These are phyloP conservation scores for Hanseniaspora hatyaiensis DNA, from an alignment of 805 yeast genomes.

Conservation along the genomic window DNA sequence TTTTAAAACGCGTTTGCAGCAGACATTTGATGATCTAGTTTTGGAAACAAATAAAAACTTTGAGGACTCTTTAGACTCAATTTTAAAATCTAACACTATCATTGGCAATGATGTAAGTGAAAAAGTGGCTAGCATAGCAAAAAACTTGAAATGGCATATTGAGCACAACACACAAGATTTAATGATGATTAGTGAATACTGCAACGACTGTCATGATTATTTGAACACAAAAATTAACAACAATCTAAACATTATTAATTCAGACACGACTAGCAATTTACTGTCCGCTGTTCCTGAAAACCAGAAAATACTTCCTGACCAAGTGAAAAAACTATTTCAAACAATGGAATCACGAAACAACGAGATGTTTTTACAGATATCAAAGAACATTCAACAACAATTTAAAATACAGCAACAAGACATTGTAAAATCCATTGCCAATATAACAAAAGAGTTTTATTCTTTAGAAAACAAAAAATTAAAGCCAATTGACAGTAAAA, in stretches of 20 bases:
- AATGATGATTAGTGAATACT: conserved; percentile 28
- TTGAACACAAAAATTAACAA: conserved; percentile 26
- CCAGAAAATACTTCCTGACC: conserved; percentile 20
- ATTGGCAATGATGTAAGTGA: conserved; percentile 13
- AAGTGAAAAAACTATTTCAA: conserved; percentile 23
- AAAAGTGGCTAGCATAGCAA: conserved; percentile 21
- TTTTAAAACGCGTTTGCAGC: conserved; percentile 5
- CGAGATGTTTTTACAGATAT: conserved; percentile 20
- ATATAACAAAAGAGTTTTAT: conserved; percentile 25
- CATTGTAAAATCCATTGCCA: conserved; percentile 24
- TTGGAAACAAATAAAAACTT: conserved; percentile 1
- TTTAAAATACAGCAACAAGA: conserved; percentile 22
- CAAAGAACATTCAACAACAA: conserved; percentile 22
- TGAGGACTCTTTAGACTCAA: conserved; percentile 4
- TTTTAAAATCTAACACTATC: conserved; percentile 2
- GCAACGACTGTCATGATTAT: conserved; percentile 26
- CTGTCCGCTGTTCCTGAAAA: conserved; percentile 4
- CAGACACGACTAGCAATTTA: conserved; percentile 21
- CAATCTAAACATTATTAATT: conserved; percentile 14
- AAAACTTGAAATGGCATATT: conserved; percentile 20
- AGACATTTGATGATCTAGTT: conserved; percentile 7
- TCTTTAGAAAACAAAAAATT: conserved; percentile 25
- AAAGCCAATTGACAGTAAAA: conserved; percentile 25
- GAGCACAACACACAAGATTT: conserved; percentile 23
- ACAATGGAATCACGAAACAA: conserved; percentile 23